These are phyloP conservation scores for Neurospora pannonica DNA, from an alignment of 495 filamentous ascomycete genomes.

Conservation along the genomic window DNA sequence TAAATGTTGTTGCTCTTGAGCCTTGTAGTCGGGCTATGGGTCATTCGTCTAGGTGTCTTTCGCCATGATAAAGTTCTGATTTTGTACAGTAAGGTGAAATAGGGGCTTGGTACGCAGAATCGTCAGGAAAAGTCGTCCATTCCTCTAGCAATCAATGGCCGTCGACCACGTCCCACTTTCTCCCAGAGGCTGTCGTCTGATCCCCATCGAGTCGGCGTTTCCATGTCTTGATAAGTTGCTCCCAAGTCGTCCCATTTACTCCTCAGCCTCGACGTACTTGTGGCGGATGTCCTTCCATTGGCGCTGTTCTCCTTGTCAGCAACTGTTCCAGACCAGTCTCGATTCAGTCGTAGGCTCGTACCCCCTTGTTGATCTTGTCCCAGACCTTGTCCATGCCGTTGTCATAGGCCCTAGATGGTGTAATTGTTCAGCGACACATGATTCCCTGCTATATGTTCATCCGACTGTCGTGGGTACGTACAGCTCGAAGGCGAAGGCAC, in stretches of 20 bases:
- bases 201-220: background rate
- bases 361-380: conserved; percentile 81
- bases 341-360: conserved; percentile 30
- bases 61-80: background rate
- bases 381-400: conserved; percentile 69
- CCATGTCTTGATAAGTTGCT: background rate
- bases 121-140: background rate
- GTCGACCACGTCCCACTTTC: background rate
- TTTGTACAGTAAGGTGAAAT: background rate
- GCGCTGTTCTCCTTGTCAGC: conserved; percentile 50
- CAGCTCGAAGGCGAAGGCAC: conserved; percentile 91
- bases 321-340: background rate
- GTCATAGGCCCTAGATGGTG: conserved; percentile 59
- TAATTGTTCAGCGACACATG: conserved; percentile 14
- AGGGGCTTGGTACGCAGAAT: background rate
- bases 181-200: background rate
- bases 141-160: background rate
- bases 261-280: conserved; percentile 58
- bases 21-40: background rate
- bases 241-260: conserved; percentile 10
- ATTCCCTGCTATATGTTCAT: background rate
- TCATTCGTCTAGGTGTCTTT: background rate
- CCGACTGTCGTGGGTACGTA: conserved; percentile 36
- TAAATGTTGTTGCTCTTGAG: background rate
- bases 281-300: conserved; percentile 99